phyloP scores from a whole-genome alignment of 805 yeast genomes.

The Yarrowia sp. region DNA sequence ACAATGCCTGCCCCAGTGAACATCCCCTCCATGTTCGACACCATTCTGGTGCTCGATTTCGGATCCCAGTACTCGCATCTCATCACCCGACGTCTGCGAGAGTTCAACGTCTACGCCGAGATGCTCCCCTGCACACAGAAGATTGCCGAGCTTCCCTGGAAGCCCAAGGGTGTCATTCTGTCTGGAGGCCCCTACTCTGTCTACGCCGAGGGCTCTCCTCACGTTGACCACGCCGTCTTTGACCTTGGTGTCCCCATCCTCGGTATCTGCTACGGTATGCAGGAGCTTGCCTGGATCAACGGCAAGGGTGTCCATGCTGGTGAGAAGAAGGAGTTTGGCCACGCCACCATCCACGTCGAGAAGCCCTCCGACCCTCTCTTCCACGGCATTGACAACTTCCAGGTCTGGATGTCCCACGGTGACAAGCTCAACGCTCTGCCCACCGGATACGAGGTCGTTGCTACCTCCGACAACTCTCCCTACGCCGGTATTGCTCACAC shows the following conservation, averaged over 20 bases:
- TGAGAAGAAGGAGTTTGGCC: slow-evolving; percentile 97
- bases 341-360: slow-evolving; percentile 78
- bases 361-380: slow-evolving; percentile 69
- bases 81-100: slow-evolving; percentile 95
- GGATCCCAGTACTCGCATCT: slow-evolving; percentile 98
- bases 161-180: slow-evolving; percentile 91
- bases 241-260: slow-evolving; percentile 87
- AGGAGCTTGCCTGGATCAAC: slow-evolving; percentile 97
- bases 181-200: slow-evolving; percentile 99
- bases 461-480: slow-evolving; percentile 91
- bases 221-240: slow-evolving; percentile 92
- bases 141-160: slow-evolving; percentile 86
- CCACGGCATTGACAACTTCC: slow-evolving; percentile 86
- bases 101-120: slow-evolving; percentile 96
- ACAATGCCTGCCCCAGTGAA: slow-evolving; percentile 39
- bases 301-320: slow-evolving; percentile 86
- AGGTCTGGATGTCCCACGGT: slow-evolving; percentile 99
- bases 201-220: slow-evolving; percentile 92
- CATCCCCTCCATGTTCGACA: slow-evolving; percentile 89
- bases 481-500: slow-evolving; percentile 86
- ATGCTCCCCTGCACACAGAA: slow-evolving; percentile 99
- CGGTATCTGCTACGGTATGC: slow-evolving; percentile 99
- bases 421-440: slow-evolving; percentile 92
- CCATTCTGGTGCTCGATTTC: slow-evolving; percentile 94
- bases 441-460: slow-evolving; percentile 80